Base-by-base conservation (phyloP, 2,329 filamentous ascomycete species). In the Phyllosticta citrichinensis region DNA sequence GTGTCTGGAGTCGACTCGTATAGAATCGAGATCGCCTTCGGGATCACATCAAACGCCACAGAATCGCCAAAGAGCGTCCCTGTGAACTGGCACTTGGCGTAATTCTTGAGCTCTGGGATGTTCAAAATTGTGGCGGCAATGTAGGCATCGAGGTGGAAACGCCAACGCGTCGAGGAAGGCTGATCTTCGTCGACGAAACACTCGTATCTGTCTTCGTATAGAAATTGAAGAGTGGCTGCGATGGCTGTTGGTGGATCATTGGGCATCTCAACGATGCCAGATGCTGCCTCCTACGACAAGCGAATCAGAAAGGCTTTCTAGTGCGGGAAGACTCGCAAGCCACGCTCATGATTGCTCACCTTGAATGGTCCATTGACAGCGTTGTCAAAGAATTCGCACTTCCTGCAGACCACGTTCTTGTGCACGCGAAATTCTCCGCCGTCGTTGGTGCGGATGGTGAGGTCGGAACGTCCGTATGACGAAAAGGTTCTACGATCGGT, bases 171-270 rank as follows among this genome's bases (percentile, higher is more conserved):
- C 22, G 22, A 22, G 22, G 2, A 2, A 40, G 11, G 35, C 35
- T 12, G 35, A 5, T 3, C 35, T 5, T 14, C 35, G 14, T 1
- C 35, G 35, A 12, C 11, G 12, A n/a, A n/a, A n/a, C n/a, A n/a
- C n/a, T n/a, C n/a, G n/a, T n/a, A n/a, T n/a, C n/a, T n/a, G n/a
- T n/a, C n/a, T n/a, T n/a, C n/a, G n/a, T n/a, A n/a, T n/a, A n/a
- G n/a, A n/a, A n/a, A n/a, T n/a, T n/a, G n/a, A n/a, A n/a, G n/a
- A n/a, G n/a, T 89, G 72, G 86, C 89, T 63, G 87, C 86, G 61
- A 90, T 85, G 22, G 89, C 86, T 64, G 89, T 86, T 52, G 89
- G 74, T 66, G 89, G 82, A 66, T 90, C 87, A 64, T 81, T 76
- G 1, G 79, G 70, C 25, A 96, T 85, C 62, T 87, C 77, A 63